Percentiles rank a stretch among this genome's conserved stretches.
These are phyloP conservation scores for Plicaturopsis crispa DNA, from an alignment of 768 basidiomycete genomes.

Conservation along the genomic window DNA sequence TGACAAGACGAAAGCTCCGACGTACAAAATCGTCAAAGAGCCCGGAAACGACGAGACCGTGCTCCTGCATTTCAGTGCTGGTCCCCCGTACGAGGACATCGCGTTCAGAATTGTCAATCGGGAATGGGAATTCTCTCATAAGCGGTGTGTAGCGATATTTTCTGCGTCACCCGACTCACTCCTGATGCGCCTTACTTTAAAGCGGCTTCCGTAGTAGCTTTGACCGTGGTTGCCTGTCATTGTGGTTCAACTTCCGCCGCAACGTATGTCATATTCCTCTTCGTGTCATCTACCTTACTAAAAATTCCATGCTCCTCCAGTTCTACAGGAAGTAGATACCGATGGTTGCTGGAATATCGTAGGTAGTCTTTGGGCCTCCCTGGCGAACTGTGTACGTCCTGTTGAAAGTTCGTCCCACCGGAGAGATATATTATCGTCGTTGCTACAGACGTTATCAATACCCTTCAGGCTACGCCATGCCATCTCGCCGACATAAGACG, in stretches of 20 bases:
- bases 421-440: too few relatives aligned
- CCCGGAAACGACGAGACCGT: slow-evolving; percentile 94
- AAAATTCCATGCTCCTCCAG: slow-evolving; percentile 32
- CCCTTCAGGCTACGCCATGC: too few relatives aligned
- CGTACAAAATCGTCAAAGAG: slow-evolving; percentile 93
- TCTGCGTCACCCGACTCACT: too few relatives aligned
- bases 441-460: too few relatives aligned
- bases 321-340: slow-evolving; percentile 84
- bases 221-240: slow-evolving; percentile 90
- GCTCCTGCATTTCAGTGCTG: slow-evolving; percentile 88
- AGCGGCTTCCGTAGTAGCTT: slow-evolving; percentile 97
- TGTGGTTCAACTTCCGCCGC: slow-evolving; percentile 95
- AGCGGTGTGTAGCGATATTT: slow-evolving; percentile 48
- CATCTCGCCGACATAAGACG: too few relatives aligned
- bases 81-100: slow-evolving; percentile 97
- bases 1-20: slow-evolving; percentile 95
- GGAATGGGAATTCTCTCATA: slow-evolving; percentile 98
- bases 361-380: too few relatives aligned
- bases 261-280: slow-evolving; percentile 51
- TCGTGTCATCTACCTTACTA: slow-evolving; percentile 8
- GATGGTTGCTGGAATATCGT: too few relatives aligned
- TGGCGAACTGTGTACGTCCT: too few relatives aligned
- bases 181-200: slow-evolving; percentile 11
- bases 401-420: too few relatives aligned
- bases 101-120: slow-evolving; percentile 97